Conservation (phyloP, 805 yeast species). For the Candida pini region DNA sequence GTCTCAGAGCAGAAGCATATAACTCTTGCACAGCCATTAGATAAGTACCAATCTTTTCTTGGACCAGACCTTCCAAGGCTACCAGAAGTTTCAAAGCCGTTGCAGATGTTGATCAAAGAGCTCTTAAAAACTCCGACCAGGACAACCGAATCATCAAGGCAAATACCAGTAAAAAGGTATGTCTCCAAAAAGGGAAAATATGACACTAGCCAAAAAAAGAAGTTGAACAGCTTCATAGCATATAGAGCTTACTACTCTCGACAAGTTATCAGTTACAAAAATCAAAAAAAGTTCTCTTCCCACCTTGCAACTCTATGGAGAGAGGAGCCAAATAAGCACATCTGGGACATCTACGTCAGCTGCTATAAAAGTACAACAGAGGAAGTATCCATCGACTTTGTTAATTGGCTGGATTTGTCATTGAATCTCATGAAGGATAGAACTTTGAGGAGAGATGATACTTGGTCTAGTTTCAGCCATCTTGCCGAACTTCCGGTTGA, state of each 20-base stretch:
- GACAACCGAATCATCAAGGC: no score
- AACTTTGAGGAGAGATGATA: neutral
- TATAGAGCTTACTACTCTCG: conserved; percentile 12
- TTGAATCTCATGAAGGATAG: conserved; percentile 5
- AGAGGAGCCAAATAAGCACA: conserved; percentile 18
- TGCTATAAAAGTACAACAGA: conserved; percentile 22
- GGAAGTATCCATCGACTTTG: conserved; percentile 10
- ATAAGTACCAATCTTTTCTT: conserved; percentile 1
- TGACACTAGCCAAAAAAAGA: neutral
- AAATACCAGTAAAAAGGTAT: no score
- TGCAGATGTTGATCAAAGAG: conserved; percentile 2
- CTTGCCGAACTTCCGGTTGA: conserved; percentile 17
- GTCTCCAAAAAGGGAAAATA: no score
- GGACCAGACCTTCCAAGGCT: conserved; percentile 6
- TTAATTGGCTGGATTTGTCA: conserved; percentile 12
- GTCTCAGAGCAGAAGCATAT: no score
- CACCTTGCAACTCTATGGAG: conserved; percentile 22
- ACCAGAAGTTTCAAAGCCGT: conserved; percentile 6
- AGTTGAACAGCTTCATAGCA: conserved; percentile 15
- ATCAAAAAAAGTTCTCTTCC: conserved; percentile 9
- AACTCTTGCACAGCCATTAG: no score
- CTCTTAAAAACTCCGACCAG: no score
- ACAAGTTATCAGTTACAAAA: conserved; percentile 4
- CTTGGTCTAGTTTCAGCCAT: conserved; percentile 6
- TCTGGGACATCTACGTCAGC: conserved; percentile 29